Evolutionary conservation across 805 yeast species (phyloP), one percentile per base, ranked within the genome.

Genomic region (Barnettozyma sp.): DNA sequence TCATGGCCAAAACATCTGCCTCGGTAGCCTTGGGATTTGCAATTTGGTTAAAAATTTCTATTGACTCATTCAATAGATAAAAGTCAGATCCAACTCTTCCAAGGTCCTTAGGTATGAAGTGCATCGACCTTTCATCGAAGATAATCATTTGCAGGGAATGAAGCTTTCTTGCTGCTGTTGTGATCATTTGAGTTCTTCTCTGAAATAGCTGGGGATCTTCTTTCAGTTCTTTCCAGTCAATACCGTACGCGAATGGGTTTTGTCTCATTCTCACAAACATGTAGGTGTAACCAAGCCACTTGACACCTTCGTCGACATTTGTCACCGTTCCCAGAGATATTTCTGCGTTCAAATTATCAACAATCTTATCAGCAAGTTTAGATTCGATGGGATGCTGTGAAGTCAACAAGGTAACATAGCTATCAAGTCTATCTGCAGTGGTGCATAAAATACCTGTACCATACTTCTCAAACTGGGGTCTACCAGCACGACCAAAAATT

Each of bases 401-500:
- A 0, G 95, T 78, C 17, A 92, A 70, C 15, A 88, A 66, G 1
- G 92, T 76, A n/a, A 94, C 74, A 50, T 90, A 92, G 48, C 87
- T 95, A 49, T 85, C 94, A 19, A 94, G 60, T 33, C 74, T 66
- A 50, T 90, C 97, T 40, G 70, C 67, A 0, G 94, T 69, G 0
- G 98, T 92, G 55, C 92, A 78, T 32, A 92, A 62, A 17, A 87
- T 77, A 66, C 97, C 97, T 3, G 90, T 84, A 68, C 98, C 99
- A 52, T 72, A 80, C 38, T 75, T 75, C 48, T 90, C 95, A 59
- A 76, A 92, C 49, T 94, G 98, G 1, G 99, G 99, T 61, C 99
- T 77, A 62, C 99, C 99, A 19, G 98, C 98, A 65, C 99, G 82
- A 49, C 99, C 99, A 63, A 92, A 92, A 46, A 92, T 92, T 65